Percentiles rank a stretch among this genome's conserved stretches.
These are phyloP conservation scores for Nicotiana obtusifolia DNA, from an alignment of 257 asterid genomes.

Conservation along the genomic window DNA sequence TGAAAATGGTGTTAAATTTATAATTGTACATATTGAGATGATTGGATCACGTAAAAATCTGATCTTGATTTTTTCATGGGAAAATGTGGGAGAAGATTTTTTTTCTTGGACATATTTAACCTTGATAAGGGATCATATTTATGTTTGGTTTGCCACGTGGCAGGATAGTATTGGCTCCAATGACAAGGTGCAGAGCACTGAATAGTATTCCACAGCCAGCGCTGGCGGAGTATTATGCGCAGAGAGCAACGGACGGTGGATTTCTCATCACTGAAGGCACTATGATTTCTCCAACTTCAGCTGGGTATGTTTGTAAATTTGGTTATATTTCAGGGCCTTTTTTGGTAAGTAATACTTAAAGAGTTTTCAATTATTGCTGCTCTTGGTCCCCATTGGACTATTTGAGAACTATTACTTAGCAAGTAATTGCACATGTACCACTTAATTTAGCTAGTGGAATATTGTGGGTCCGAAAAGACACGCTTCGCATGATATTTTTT, in stretches of 20 bases:
- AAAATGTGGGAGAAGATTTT: too few species aligned
- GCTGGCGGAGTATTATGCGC: conserved; percentile 63
- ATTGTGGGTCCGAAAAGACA: background rate
- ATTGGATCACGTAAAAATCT: background rate
- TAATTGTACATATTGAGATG: too few species aligned
- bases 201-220: conserved; percentile 58
- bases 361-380: background rate
- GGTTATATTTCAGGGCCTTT: background rate
- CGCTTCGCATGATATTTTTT: too few species aligned
- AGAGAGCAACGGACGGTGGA: conserved; percentile 83
- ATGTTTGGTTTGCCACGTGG: background rate
- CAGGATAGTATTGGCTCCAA: conserved; percentile 92
- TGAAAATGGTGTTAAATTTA: too few species aligned
- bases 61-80: background rate
- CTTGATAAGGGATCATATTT: background rate
- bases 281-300: conserved; percentile 74
- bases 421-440: background rate
- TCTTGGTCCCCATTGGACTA: background rate
- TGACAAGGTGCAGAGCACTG: conserved; percentile 91
- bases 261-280: conserved; percentile 95
- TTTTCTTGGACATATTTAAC: background rate
- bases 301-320: conserved; percentile 58
- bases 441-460: background rate
- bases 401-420: background rate
- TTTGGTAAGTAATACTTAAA: background rate